These are phyloP conservation scores for Sinapis alba DNA, from an alignment of 441 rosid genomes.

Conservation along the genomic window DNA sequence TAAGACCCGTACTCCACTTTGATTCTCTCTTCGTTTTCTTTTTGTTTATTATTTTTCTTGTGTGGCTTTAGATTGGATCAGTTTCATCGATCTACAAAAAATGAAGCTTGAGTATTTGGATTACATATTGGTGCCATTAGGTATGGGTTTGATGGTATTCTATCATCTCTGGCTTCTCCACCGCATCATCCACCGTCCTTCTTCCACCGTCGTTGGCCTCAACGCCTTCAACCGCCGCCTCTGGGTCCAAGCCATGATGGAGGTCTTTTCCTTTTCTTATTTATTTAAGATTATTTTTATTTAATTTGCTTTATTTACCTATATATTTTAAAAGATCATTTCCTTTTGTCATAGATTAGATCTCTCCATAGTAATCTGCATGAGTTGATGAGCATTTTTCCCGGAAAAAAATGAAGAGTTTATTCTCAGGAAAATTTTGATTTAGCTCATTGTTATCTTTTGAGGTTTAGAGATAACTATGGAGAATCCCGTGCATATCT, in stretches of 20 bases:
- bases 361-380: neutral
- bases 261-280: slow-evolving; percentile 41
- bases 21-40: slow-evolving; percentile 13
- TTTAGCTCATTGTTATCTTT: slow-evolving; percentile 2
- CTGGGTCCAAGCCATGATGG: slow-evolving; percentile 96
- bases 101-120: slow-evolving; percentile 66
- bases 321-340: neutral
- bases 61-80: slow-evolving; percentile 3
- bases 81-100: neutral
- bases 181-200: slow-evolving; percentile 61
- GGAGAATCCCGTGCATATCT: slow-evolving; percentile 3
- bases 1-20: slow-evolving; percentile 40
- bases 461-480: slow-evolving; percentile 11
- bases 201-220: slow-evolving; percentile 72
- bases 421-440: neutral
- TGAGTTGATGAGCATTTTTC: slow-evolving; percentile 13
- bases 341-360: neutral
- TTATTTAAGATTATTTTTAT: neutral
- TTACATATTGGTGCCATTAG: slow-evolving; percentile 62
- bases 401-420: neutral
- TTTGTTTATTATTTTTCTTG: neutral
- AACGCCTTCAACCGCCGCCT: slow-evolving; percentile 84
- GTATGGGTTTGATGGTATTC: slow-evolving; percentile 54
- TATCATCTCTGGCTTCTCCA: slow-evolving; percentile 83
- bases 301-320: neutral